Evolutionary conservation across 257 asterid species (phyloP), one percentile per base, ranked within the genome.

Genomic region (Nyctanthes arbortristis): DNA sequence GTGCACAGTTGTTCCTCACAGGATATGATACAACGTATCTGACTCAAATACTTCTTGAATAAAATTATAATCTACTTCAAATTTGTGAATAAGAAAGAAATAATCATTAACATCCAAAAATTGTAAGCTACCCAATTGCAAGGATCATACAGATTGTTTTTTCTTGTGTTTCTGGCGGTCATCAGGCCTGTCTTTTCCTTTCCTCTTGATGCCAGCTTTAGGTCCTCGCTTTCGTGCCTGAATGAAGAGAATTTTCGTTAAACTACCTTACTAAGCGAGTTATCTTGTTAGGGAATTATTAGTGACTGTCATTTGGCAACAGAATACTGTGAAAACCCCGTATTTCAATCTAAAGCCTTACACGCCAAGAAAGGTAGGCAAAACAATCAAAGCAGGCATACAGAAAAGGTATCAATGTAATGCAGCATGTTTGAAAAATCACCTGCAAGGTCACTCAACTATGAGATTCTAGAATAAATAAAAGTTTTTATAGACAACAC

Each of bases 161-260:
- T 76, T 79, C 69, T 67, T 70, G 71, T 66, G 68, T 71, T 65
- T 73, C 2, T 52, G 77, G 63, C 78, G 80, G 36, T 71, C 84
- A 62, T 77, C 80, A n/a, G n/a, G n/a, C 25, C 67, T 59, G 65
- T 73, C 88, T 74, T 74, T 77, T 43, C 85, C 77, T 80, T 82
- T 91, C 84, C 89, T 81, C 82, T 89, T 89, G 79, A 57, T 68
- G 63, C 93, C 88, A 49, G 86, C 87, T 80, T 79, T 82, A 43
- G 65, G 75, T 1, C 58, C 65, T 62, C 83, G 83, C 69, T 75
- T 90, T 14, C 85, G 78, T 34, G 65, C 93, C 98, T 90, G 90
- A 64, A 69, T 28, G 71, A 72, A 75, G 55, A 54, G 3, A 25
- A 59, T 31, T 25, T 73, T 31, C 60, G n/a, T 56, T 25, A 33